Conservation (phyloP, 441 rosid genomes). For the Jatropha podagrica region DNA sequence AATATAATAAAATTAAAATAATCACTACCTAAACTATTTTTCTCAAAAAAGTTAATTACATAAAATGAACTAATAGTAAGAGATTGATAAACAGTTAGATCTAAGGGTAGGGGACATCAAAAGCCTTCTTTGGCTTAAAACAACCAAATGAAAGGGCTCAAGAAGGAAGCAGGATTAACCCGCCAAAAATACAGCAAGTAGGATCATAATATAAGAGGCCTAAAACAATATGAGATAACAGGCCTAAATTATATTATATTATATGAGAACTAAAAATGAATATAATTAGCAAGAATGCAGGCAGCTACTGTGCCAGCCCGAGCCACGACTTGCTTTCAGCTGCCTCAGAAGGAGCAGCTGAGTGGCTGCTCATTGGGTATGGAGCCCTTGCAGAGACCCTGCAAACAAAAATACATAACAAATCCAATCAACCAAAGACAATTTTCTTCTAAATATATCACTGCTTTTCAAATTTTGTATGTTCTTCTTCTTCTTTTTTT, state of each 20-base stretch:
- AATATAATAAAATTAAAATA: neutral
- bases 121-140: slow-evolving; percentile 15
- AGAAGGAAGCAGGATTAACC: neutral
- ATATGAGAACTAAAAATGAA: slow-evolving; percentile 5
- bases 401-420: slow-evolving; percentile 19
- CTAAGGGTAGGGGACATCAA: slow-evolving; percentile 12
- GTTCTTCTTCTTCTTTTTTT: too few species aligned
- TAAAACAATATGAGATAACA: neutral
- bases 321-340: slow-evolving; percentile 57
- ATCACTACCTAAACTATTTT: neutral
- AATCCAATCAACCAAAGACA: neutral
- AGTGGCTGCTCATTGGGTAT: slow-evolving; percentile 40
- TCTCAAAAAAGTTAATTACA: slow-evolving; percentile 23
- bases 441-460: neutral
- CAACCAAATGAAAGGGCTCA: slow-evolving; percentile 2
- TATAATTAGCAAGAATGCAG: neutral
- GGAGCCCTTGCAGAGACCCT: slow-evolving; percentile 71
- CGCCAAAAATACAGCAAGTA: neutral
- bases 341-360: slow-evolving; percentile 32
- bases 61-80: slow-evolving; percentile 19
- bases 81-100: slow-evolving; percentile 27
- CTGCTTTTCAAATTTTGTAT: neutral
- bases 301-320: slow-evolving; percentile 38
- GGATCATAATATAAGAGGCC: slow-evolving; percentile 4
- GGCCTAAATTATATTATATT: neutral